Base-by-base conservation (phyloP, 202 grass and related monocot genomes). In the Hordeum pubiflorum region DNA sequence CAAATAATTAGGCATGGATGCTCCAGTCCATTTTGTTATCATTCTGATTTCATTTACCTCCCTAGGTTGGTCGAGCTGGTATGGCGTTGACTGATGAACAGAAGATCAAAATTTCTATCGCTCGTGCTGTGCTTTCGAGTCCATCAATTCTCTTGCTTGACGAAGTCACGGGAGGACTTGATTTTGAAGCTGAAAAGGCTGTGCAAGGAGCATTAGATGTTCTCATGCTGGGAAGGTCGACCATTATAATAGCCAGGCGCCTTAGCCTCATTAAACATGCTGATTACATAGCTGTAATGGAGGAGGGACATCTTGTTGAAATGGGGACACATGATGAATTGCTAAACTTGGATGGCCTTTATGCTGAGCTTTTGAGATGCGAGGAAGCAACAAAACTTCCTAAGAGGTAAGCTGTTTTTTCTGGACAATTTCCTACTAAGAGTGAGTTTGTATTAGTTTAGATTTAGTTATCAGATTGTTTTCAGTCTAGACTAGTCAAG, bases 231-330 rank as follows among this genome's bases (percentile, higher is more conserved):
- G 95, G 95, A 85, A 94, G 95, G 55, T 98, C 95, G 63, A 98
- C 95, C 63, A 98, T 98, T 84, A 98, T 98, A 95, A 98, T 98
- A 84, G 95, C 95, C 79, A 93, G 95, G 72, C 92, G 92, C 61
- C 92, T 98, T 74, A 90, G 84, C 69, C 90, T 98, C 58, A 95
- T 98, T 69, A 93, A 91, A 81, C 94, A 98, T 74, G 95, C 95
- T 77, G 95, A 98, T 86, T 98, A 98, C 65, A 98, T 95, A 83
- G 95, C 95, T 61, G 95, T 95, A 76, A 95, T 98, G 95, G 95
- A 98, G 69, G 92, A 95, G 74, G 95, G 95, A 4, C 92, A 95
- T 86, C 90, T 98, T 54, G 90, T 98, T 86, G 95, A 98, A 88
- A 98, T 98, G 92, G 95, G 95, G 40, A 95, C 95, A 43, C 95